These are phyloP conservation scores for Fusarium sp. DNA, from an alignment of 2,329 filamentous ascomycete genomes.

Conservation along the genomic window DNA sequence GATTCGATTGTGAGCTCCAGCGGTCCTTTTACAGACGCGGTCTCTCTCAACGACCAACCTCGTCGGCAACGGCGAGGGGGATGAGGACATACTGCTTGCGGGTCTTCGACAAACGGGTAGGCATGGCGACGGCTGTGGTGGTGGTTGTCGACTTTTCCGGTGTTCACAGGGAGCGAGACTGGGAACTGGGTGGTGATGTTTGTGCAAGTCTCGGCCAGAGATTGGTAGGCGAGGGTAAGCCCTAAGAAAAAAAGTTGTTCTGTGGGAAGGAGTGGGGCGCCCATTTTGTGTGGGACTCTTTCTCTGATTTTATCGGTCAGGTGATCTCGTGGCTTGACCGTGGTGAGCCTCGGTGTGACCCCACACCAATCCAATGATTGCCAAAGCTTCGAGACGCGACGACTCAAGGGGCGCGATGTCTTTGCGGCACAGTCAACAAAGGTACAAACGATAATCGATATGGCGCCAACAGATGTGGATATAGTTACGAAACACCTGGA, in stretches of 20 bases:
- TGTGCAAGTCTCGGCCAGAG: slow-evolving; percentile 50
- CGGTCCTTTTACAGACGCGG: slow-evolving; percentile 24
- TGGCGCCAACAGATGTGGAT: slow-evolving; percentile 33
- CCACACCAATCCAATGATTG: slow-evolving; percentile 34
- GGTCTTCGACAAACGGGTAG: slow-evolving; percentile 79
- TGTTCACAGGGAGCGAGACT: slow-evolving; percentile 48
- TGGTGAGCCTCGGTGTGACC: slow-evolving; percentile 34
- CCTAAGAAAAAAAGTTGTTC: slow-evolving; percentile 46
- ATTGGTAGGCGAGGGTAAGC: slow-evolving; percentile 55
- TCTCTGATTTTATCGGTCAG: slow-evolving; percentile 33
- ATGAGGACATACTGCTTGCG: slow-evolving; percentile 74
- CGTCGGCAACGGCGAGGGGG: slow-evolving; percentile 35
- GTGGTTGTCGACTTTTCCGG: slow-evolving; percentile 53
- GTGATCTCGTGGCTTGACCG: slow-evolving; percentile 44
- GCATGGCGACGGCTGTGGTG: slow-evolving; percentile 67
- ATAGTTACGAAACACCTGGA: slow-evolving; percentile 36
- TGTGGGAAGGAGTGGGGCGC: slow-evolving; percentile 28
- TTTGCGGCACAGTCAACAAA: not conserved
- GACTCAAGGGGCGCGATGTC: slow-evolving; percentile 11
- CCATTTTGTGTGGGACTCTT: not conserved
- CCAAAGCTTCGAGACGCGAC: slow-evolving; percentile 24
- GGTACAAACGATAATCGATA: slow-evolving; percentile 9
- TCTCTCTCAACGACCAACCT: slow-evolving; percentile 36
- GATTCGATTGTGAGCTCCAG: slow-evolving; percentile 36
- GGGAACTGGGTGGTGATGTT: slow-evolving; percentile 51